These are phyloP conservation scores for Debaryomyces castellii DNA, from an alignment of 805 yeast species.

Conservation along the genomic window DNA sequence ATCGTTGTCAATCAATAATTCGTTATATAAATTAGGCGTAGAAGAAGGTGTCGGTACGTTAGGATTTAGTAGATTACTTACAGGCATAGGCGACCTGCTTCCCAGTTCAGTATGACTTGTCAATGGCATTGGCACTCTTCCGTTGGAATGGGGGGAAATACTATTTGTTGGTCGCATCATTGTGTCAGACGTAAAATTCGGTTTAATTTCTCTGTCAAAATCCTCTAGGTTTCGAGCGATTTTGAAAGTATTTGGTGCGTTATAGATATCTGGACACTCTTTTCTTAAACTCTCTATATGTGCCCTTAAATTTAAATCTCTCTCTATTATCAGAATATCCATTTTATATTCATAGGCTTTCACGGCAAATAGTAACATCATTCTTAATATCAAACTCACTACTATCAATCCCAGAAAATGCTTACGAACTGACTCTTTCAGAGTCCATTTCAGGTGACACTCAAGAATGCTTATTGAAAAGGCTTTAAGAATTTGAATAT, in stretches of 20 bases:
- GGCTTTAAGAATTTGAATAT: conserved; percentile 29
- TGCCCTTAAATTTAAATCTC: conserved; percentile 12
- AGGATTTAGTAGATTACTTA: background rate
- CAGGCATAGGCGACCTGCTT: background rate
- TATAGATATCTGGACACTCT: conserved; percentile 17
- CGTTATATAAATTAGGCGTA: background rate
- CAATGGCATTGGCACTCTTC: background rate
- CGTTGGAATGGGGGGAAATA: background rate
- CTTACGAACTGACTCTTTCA: background rate
- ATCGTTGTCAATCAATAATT: background rate
- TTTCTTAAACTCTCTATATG: conserved; percentile 17
- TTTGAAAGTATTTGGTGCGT: conserved; percentile 4
- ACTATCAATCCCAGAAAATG: background rate
- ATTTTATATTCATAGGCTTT: conserved; percentile 16
- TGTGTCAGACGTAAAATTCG: background rate
- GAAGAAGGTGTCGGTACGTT: background rate
- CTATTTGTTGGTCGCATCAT: background rate
- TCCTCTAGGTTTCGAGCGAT: background rate
- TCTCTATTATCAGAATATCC: conserved; percentile 10
- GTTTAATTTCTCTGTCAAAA: background rate
- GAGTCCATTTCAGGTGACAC: background rate
- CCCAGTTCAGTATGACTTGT: background rate
- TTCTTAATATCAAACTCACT: conserved; percentile 10
- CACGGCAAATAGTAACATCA: conserved; percentile 20
- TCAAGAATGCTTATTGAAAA: conserved; percentile 4